A percentile compares a stretch with the other conserved stretches of the same genome.
Conservation (phyloP, 179 eudicot genomes). For the Spinacia oleracea region DNA sequence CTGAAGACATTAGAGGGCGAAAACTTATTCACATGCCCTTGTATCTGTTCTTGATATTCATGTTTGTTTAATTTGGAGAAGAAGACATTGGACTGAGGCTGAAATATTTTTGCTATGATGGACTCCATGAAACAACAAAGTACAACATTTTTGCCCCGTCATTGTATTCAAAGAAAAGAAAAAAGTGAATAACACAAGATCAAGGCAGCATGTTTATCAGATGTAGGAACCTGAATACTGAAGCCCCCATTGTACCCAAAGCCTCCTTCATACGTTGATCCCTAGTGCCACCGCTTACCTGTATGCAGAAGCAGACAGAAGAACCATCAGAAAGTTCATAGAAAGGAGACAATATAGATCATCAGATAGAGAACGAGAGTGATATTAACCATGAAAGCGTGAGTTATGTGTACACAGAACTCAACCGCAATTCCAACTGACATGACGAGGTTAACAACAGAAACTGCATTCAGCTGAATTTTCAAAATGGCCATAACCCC, state of each 20-base stretch:
- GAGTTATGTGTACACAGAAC: slow-evolving; percentile 98
- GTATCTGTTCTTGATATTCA: neutral
- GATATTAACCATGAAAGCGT: slow-evolving; percentile 89
- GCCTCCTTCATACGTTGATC: slow-evolving; percentile 88
- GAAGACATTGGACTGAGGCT: neutral
- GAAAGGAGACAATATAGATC: neutral
- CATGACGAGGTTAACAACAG: slow-evolving; percentile 98
- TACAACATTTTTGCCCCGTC: neutral
- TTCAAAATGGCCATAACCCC: slow-evolving; percentile 93
- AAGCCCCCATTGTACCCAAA: slow-evolving; percentile 96
- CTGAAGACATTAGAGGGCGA: neutral
- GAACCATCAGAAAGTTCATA: slow-evolving; percentile 10
- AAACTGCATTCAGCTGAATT: slow-evolving; percentile 94
- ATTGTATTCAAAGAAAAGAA: neutral
- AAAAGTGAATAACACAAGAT: neutral
- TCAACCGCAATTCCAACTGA: slow-evolving; percentile 97
- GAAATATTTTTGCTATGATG: neutral
- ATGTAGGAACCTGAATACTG: slow-evolving; percentile 79
- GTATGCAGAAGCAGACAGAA: slow-evolving; percentile 10
- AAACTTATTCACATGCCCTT: neutral
- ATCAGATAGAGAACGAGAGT: neutral
- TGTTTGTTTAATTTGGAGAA: neutral
- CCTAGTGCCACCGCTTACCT: slow-evolving; percentile 83
- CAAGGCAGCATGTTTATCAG: slow-evolving; percentile 8
- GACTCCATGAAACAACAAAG: neutral